Percentiles rank a stretch among this genome's conserved stretches.
phyloP scores from a whole-genome alignment of 2,329 filamentous ascomycete species.

The Biscogniauxia marginata region DNA sequence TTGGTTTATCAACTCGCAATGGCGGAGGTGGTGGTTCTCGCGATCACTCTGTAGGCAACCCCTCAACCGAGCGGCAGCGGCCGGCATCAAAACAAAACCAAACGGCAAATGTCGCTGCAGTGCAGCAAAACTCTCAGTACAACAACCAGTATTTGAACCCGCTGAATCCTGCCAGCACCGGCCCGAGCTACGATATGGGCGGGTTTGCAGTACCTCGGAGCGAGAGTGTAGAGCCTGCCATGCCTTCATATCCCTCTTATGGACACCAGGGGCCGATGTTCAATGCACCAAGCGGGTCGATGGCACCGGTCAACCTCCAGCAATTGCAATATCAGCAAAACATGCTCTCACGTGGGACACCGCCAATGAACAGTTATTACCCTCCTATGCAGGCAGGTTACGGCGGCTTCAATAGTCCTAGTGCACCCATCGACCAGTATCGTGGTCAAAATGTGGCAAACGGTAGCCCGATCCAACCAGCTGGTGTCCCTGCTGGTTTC shows the following conservation, averaged over 20 bases:
- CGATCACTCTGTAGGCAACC: slow-evolving; percentile 45
- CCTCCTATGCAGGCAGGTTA: slow-evolving; percentile 56
- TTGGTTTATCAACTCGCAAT: slow-evolving; percentile 74
- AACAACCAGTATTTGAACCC: slow-evolving; percentile 54
- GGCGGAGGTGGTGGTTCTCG: slow-evolving; percentile 43
- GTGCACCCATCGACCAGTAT: slow-evolving; percentile 54
- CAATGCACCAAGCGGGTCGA: slow-evolving; percentile 43
- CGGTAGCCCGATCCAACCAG: slow-evolving; percentile 50
- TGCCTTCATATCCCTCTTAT: slow-evolving; percentile 51
- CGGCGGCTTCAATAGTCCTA: slow-evolving; percentile 49
- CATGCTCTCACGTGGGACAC: slow-evolving; percentile 53
- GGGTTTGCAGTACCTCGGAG: slow-evolving; percentile 50
- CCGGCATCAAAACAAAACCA: slow-evolving; percentile 56
- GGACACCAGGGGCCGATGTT: slow-evolving; percentile 53
- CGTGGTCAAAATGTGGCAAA: slow-evolving; percentile 51
- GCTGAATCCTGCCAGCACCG: slow-evolving; percentile 41
- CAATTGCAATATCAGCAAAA: slow-evolving; percentile 60
- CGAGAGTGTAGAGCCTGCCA: slow-evolving; percentile 51
- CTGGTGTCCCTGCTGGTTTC: slow-evolving; percentile 33
- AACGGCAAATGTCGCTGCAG: slow-evolving; percentile 30
- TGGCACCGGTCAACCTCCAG: slow-evolving; percentile 50
- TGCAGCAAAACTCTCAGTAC: slow-evolving; percentile 38
- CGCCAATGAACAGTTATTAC: slow-evolving; percentile 58
- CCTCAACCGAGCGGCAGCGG: slow-evolving; percentile 51
- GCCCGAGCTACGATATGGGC: slow-evolving; percentile 49